Evolutionary conservation across 2,329 filamentous ascomycete genomes (phyloP), one percentile per base, ranked within the genome.

Genomic region (Aspergillus arachidicola): DNA sequence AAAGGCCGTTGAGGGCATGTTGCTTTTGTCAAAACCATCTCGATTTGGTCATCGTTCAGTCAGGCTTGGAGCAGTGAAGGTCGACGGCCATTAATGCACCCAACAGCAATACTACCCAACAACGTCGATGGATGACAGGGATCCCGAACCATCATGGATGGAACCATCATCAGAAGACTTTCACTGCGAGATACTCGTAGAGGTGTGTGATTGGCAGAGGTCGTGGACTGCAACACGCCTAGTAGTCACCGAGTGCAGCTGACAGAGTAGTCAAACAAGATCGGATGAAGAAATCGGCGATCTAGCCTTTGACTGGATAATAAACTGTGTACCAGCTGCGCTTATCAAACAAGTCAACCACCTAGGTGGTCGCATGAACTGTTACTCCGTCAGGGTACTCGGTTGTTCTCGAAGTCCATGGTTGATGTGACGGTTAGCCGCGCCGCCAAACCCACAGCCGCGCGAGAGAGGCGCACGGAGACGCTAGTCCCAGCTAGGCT

Each of bases 401-500:
- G 12, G 19, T 32, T 53, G 28, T n/a, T 50, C 16, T 30, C 30
- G 7, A 50, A 50, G 46, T 50, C 46, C 46, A 54, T 54, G 56
- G 41, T 21, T 32, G 34, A 23, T 21, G 11, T 30, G 26, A 30
- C 46, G 14, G 54, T 59, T 62, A 62, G 54, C 61, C 53, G 59
- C 55, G 61, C 61, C 65, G 54, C 55, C 58, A 23, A 59, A 58
- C 43, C 21, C 56, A 66, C 60, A 62, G 51, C 51, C 56, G 62
- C 60, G 57, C n/a, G 19, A 58, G 30, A 66, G 64, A 63, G 43
- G 50, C 59, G 64, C 65, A 62, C 66, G 63, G 48, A 21, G 28
- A 61, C 74, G 66, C 76, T 79, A 78, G 67, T 58, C 65, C 74
- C 63, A 61, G 75, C 68, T 74, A 61, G 77, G 78, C 71, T 80